phyloP scores from a whole-genome alignment of 305 asterid species.

The Nicotiana rustica region DNA sequence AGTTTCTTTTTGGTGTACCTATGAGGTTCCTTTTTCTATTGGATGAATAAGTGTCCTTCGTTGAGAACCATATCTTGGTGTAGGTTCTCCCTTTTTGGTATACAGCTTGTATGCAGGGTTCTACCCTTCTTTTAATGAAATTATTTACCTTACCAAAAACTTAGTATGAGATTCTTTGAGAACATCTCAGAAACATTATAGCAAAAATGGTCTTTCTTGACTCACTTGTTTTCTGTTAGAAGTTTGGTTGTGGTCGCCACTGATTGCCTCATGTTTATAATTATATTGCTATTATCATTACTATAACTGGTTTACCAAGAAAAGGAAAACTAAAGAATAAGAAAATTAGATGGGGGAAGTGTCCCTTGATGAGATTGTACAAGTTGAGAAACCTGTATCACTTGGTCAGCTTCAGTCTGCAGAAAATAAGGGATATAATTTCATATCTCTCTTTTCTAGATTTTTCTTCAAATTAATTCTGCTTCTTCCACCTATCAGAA shows the following conservation, averaged over 20 bases:
- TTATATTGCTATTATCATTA: not conserved
- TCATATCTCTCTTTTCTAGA: not conserved
- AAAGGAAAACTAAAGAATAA: not conserved
- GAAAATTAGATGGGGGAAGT: not conserved
- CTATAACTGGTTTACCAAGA: not conserved
- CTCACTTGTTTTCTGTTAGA: conserved; percentile 6
- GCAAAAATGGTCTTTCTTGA: conserved; percentile 16
- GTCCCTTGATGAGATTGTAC: not conserved
- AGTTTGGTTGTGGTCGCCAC: conserved; percentile 16
- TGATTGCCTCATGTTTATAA: not conserved
- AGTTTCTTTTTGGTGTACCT: too few species aligned
- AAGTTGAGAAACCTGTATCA: not conserved
- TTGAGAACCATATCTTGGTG: too few species aligned
- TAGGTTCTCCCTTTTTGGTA: too few species aligned
- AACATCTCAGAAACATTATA: conserved; percentile 26
- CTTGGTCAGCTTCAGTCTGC: not conserved
- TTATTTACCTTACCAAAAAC: not conserved
- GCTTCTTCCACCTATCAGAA: not conserved
- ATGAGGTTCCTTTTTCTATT: too few species aligned
- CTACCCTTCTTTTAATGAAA: too few species aligned
- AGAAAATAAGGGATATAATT: not conserved
- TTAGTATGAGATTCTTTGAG: not conserved
- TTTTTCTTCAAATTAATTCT: not conserved
- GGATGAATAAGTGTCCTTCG: too few species aligned
- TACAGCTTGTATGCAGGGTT: too few species aligned